Evolutionary conservation across 768 basidiomycete genomes (phyloP).

Genomic region (Chalciporus sphaerocephalus): DNA sequence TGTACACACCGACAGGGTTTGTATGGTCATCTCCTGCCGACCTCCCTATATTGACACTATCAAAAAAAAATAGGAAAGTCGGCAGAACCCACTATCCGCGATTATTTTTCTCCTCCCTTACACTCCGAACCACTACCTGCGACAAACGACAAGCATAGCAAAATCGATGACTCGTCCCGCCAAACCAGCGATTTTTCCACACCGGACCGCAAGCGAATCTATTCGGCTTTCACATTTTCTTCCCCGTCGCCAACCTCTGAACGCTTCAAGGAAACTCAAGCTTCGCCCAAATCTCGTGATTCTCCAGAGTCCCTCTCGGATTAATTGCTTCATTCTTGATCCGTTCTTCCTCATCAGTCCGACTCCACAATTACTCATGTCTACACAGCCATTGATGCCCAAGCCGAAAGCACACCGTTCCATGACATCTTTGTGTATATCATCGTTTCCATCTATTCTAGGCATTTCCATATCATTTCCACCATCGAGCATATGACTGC

Average conservation of each 20-base stretch:
- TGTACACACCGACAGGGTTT: conserved; percentile 46
- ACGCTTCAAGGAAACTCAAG: conserved; percentile 45
- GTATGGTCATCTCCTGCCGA: conserved; percentile 16
- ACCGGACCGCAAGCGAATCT: conserved; percentile 68
- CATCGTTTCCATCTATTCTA: conserved; percentile 30
- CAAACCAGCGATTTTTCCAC: conserved; percentile 68
- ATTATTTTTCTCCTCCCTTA: conserved; percentile 40
- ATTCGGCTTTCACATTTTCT: conserved; percentile 74
- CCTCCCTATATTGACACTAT: not conserved
- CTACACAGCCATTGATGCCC: conserved; percentile 7
- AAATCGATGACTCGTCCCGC: conserved; percentile 50
- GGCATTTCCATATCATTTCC: conserved; percentile 28
- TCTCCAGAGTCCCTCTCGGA: conserved; percentile 17
- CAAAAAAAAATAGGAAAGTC: conserved; percentile 51
- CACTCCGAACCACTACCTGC: conserved; percentile 27
- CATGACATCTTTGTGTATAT: conserved; percentile 30
- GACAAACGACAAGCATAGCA: conserved; percentile 26
- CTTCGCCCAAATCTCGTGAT: conserved; percentile 29
- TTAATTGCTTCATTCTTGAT: conserved; percentile 8
- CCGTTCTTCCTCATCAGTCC: not conserved
- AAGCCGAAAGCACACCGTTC: conserved; percentile 26
- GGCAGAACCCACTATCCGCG: conserved; percentile 53
- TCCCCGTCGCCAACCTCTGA: conserved; percentile 62
- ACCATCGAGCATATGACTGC: conserved; percentile 23
- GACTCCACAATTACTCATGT: not conserved